These are phyloP conservation scores for Gracilariopsis chorda DNA, from an alignment of 23 red algal genomes.

Conservation along the genomic window DNA sequence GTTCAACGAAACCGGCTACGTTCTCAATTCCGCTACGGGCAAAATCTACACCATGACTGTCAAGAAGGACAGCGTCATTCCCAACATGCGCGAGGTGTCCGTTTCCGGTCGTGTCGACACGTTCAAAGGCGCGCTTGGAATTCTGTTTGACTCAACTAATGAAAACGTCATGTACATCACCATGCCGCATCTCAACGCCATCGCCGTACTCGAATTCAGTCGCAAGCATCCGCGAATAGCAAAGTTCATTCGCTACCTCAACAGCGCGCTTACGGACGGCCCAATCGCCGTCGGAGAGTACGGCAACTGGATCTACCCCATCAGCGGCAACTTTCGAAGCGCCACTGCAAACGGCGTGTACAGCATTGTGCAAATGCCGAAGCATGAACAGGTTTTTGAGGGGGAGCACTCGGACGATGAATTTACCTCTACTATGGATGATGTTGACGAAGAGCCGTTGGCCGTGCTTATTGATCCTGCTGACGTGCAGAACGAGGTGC, in stretches of 20 bases:
- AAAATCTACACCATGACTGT: constrained; percentile 31
- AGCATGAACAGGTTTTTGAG: constrained; percentile 27
- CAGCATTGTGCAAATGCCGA: constrained; percentile 19
- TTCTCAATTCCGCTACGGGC: constrained; percentile 55
- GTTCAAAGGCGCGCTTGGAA: constrained; percentile 35
- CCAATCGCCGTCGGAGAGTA: constrained; percentile 37
- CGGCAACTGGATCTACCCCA: constrained; percentile 41
- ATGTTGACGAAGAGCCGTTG: background rate
- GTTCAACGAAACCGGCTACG: constrained; percentile 33
- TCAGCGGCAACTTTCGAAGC: background rate
- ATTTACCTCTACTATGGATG: constrained; percentile 16
- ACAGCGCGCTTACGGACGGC: constrained; percentile 31
- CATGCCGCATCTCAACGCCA: constrained; percentile 54
- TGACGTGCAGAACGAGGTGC: background rate
- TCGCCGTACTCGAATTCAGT: constrained; percentile 54
- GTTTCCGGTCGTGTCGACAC: constrained; percentile 18
- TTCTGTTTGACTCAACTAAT: constrained; percentile 60
- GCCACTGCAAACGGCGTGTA: background rate
- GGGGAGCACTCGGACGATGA: background rate
- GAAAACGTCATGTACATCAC: constrained; percentile 64
- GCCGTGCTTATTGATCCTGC: background rate
- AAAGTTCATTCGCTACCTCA: constrained; percentile 56
- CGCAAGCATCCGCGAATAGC: background rate
- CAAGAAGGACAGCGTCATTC: background rate
- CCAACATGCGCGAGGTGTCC: constrained; percentile 17